Evolutionary conservation across 768 basidiomycete genomes (phyloP).

Genomic region (Scleroderma citrinum): DNA sequence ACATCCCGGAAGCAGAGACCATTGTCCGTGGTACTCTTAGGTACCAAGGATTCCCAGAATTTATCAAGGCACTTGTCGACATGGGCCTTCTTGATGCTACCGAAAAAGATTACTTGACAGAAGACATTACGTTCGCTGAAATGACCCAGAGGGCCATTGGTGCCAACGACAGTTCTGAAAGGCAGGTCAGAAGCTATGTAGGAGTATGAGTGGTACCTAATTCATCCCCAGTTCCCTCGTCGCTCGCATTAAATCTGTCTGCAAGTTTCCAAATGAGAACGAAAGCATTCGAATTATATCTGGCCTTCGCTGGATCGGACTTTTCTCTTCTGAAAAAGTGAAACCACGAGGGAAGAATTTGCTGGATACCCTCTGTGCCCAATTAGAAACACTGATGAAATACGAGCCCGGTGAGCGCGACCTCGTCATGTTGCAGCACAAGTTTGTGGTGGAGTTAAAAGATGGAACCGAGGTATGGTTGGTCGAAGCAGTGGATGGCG

Average conservation of each 20-base stretch:
- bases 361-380: conserved; percentile 90
- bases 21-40: conserved; percentile 89
- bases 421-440: conserved; percentile 97
- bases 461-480: conserved; percentile 65
- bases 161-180: conserved; percentile 62
- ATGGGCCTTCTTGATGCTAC: conserved; percentile 80
- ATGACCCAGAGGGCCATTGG: conserved; percentile 71
- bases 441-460: conserved; percentile 86
- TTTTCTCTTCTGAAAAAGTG: conserved; percentile 71
- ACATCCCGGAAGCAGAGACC: conserved; percentile 90
- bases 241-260: conserved; percentile 61
- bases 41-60: conserved; percentile 96
- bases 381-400: conserved; percentile 86
- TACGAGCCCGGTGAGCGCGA: conserved; percentile 90
- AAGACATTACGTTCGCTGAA: conserved; percentile 76
- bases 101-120: conserved; percentile 71
- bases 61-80: conserved; percentile 81
- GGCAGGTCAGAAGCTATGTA: conserved; percentile 33
- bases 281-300: conserved; percentile 79
- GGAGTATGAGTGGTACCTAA: neutral
- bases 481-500: too few relatives aligned
- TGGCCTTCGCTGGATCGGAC: conserved; percentile 89
- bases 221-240: conserved; percentile 55
- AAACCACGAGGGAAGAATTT: conserved; percentile 65
- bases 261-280: conserved; percentile 62